A percentile compares a stretch with the other conserved stretches of the same genome.
These are phyloP conservation scores for Phytophthora agathidicida DNA, from an alignment of 352 stramenopile species.

Conservation along the genomic window DNA sequence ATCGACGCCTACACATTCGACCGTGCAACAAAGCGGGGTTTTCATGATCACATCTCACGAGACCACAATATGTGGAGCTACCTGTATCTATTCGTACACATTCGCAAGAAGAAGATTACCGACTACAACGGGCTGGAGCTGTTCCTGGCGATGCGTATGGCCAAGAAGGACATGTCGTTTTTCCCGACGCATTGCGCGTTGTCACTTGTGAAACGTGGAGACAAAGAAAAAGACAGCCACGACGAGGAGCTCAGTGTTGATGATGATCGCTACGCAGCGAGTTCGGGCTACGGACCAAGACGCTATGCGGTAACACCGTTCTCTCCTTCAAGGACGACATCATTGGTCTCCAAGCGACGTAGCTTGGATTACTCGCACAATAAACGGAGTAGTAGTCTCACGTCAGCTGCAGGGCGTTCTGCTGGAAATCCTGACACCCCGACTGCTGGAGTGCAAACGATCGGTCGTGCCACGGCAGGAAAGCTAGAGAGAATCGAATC, in stretches of 20 bases:
- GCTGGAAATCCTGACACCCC: constrained; percentile 1
- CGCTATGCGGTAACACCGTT: constrained; percentile 9
- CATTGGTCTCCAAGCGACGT: constrained; percentile 12
- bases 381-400: constrained; percentile 14
- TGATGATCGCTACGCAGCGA: constrained; percentile 21
- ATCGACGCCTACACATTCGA: constrained; percentile 84
- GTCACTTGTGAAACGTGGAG: constrained; percentile 44
- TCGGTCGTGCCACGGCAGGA: constrained; percentile 22
- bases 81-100: constrained; percentile 80
- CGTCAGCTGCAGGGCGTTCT: neutral
- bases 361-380: constrained; percentile 15
- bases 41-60: constrained; percentile 74
- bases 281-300: constrained; percentile 13
- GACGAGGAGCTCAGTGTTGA: constrained; percentile 6
- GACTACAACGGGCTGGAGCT: constrained; percentile 84
- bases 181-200: constrained; percentile 72
- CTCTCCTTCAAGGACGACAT: constrained; percentile 19
- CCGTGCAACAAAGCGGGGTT: constrained; percentile 64
- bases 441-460: constrained; percentile 7
- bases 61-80: constrained; percentile 89
- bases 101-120: constrained; percentile 77
- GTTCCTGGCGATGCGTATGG: constrained; percentile 81
- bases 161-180: constrained; percentile 78
- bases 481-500: constrained; percentile 65
- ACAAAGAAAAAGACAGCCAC: constrained; percentile 12